phyloP scores from a whole-genome alignment of 306 rosid species.

The Castanospermum australe region DNA sequence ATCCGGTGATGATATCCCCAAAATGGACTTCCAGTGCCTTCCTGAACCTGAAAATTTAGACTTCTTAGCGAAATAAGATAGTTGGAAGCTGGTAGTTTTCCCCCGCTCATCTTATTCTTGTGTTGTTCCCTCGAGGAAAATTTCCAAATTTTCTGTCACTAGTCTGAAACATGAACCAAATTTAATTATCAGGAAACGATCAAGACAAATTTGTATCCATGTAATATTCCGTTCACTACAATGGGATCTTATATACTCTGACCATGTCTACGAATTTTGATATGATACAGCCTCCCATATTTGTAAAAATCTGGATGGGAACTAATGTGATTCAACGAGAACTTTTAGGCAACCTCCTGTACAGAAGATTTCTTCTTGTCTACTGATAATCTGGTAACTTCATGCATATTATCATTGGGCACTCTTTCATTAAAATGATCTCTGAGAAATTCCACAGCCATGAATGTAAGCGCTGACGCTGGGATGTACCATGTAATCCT shows the following conservation, averaged over 20 bases:
- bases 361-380: slow-evolving; percentile 48
- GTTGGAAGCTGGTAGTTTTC: too few relatives aligned
- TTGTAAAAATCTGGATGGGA: slow-evolving; percentile 21
- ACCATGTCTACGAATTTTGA: slow-evolving; percentile 15
- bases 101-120: too few relatives aligned
- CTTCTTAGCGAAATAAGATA: too few relatives aligned
- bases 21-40: too few relatives aligned
- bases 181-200: neutral
- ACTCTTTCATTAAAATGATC: slow-evolving; percentile 54
- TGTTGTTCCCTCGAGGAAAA: neutral
- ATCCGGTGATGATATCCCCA: too few relatives aligned
- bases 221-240: neutral
- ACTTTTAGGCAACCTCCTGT: slow-evolving; percentile 40
- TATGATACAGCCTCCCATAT: slow-evolving; percentile 35
- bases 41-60: too few relatives aligned
- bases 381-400: slow-evolving; percentile 51
- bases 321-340: slow-evolving; percentile 7
- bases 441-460: slow-evolving; percentile 89
- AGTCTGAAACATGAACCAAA: neutral
- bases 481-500: slow-evolving; percentile 90
- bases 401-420: slow-evolving; percentile 18
- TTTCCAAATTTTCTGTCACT: neutral
- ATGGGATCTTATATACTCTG: neutral
- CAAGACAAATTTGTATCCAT: neutral
- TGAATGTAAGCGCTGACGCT: slow-evolving; percentile 91